Conservation (phyloP, 2,329 filamentous ascomycete genomes). For the Pestalotiopsis sp. region DNA sequence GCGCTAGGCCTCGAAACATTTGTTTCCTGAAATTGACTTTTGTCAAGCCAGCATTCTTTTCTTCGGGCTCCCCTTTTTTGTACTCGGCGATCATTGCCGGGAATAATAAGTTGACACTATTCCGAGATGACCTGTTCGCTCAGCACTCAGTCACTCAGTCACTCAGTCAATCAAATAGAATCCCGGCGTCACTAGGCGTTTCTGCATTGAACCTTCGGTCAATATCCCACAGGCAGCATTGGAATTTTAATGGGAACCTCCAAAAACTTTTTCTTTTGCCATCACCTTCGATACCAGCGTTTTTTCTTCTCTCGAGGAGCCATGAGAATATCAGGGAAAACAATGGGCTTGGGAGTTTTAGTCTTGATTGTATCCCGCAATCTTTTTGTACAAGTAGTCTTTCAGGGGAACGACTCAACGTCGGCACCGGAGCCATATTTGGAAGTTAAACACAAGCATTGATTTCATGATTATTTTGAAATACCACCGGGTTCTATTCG, state of each 20-base stretch:
- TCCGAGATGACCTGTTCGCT: background rate
- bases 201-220: background rate
- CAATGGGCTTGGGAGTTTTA: background rate
- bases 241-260: background rate
- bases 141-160: background rate
- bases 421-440: background rate
- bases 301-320: background rate
- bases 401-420: background rate
- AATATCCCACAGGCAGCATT: background rate
- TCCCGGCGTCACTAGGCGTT: background rate
- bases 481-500: too few species aligned
- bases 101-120: background rate
- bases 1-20: background rate
- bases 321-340: background rate
- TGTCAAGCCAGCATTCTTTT: background rate
- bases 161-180: background rate
- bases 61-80: background rate
- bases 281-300: background rate
- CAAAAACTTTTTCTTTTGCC: background rate
- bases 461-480: background rate
- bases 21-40: background rate
- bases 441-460: background rate
- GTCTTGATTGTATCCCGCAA: background rate
- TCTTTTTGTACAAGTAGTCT: background rate
- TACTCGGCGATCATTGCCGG: background rate